A percentile compares a stretch with the other conserved stretches of the same genome.
Conservation (phyloP, 805 yeast genomes). For the Myxozyma melibiosi region DNA sequence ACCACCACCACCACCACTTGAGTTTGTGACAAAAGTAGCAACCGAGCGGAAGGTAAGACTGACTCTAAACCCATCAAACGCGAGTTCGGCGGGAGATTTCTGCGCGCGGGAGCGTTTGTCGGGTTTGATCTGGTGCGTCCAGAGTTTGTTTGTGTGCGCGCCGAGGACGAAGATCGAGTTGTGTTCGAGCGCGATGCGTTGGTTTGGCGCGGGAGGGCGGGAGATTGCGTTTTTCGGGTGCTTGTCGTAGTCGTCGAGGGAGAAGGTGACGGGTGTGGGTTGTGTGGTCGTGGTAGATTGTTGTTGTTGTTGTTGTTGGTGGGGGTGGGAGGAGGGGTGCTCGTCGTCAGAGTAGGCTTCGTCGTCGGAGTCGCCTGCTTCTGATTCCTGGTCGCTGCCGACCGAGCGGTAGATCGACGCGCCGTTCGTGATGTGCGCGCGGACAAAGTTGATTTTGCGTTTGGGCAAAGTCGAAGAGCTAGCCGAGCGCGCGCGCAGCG, state of each 20-base stretch:
- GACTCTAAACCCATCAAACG: slow-evolving; percentile 21
- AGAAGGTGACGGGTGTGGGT: no score
- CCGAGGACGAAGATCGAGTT: slow-evolving; percentile 29
- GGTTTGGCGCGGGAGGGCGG: slow-evolving; percentile 15
- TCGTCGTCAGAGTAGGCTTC: no score
- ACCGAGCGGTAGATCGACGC: neutral
- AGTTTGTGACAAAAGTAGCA: slow-evolving; percentile 18
- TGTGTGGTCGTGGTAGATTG: no score
- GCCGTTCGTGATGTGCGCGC: neutral
- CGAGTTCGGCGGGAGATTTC: slow-evolving; percentile 5
- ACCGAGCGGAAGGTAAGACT: slow-evolving; percentile 28
- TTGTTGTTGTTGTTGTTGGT: no score
- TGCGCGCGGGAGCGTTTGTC: slow-evolving; percentile 8
- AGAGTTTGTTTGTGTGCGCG: slow-evolving; percentile 22
- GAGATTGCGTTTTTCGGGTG: slow-evolving; percentile 2
- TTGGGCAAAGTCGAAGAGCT: no score
- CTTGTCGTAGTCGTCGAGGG: neutral
- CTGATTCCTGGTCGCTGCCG: neutral
- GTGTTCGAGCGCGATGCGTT: slow-evolving; percentile 22
- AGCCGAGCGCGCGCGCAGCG: neutral
- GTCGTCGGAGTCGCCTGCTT: neutral
- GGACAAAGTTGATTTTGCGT: slow-evolving; percentile 1
- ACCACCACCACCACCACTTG: no score
- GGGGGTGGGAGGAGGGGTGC: no score
- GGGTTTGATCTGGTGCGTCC: slow-evolving; percentile 30